phyloP scores from a whole-genome alignment of 257 asterid species.

The Scutellaria barbata region DNA sequence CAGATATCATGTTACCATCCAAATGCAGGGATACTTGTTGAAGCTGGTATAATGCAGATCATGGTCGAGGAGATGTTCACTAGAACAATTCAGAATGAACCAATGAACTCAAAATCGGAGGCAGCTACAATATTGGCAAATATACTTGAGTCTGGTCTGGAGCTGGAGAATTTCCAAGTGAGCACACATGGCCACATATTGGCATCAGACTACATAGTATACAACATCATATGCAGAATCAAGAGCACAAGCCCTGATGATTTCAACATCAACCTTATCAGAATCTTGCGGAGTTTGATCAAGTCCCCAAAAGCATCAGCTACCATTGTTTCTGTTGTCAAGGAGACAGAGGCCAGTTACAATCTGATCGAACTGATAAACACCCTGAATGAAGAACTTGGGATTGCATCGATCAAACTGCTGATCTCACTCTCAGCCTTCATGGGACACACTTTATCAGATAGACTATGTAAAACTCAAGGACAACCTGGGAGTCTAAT shows the following conservation, averaged over 20 bases:
- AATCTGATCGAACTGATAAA: constrained; percentile 69
- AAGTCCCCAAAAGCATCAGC: constrained; percentile 56
- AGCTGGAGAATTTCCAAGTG: constrained; percentile 54
- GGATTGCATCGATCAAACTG: constrained; percentile 57
- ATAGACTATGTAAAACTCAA: constrained; percentile 66
- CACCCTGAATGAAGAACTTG: constrained; percentile 64
- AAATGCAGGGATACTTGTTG: constrained; percentile 54
- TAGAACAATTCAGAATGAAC: constrained; percentile 47
- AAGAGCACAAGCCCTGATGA: constrained; percentile 61
- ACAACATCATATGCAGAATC: constrained; percentile 56
- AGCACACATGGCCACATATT: constrained; percentile 63
- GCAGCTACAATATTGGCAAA: constrained; percentile 77
- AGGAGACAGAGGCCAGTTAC: constrained; percentile 74
- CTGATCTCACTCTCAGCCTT: constrained; percentile 55
- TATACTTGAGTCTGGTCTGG: constrained; percentile 66
- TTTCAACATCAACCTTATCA: constrained; percentile 60
- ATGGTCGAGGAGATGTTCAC: constrained; percentile 75
- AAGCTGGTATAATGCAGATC: constrained; percentile 60
- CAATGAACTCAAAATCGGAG: constrained; percentile 54
- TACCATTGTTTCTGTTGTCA: constrained; percentile 65
- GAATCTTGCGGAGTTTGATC: constrained; percentile 63
- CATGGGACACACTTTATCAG: constrained; percentile 82
- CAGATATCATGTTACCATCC: constrained; percentile 62
- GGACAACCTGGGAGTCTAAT: constrained; percentile 75
- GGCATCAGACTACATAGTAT: constrained; percentile 69